These are phyloP conservation scores for Lecanicillium sp. DNA, from an alignment of 2,329 filamentous ascomycete genomes.

Conservation along the genomic window DNA sequence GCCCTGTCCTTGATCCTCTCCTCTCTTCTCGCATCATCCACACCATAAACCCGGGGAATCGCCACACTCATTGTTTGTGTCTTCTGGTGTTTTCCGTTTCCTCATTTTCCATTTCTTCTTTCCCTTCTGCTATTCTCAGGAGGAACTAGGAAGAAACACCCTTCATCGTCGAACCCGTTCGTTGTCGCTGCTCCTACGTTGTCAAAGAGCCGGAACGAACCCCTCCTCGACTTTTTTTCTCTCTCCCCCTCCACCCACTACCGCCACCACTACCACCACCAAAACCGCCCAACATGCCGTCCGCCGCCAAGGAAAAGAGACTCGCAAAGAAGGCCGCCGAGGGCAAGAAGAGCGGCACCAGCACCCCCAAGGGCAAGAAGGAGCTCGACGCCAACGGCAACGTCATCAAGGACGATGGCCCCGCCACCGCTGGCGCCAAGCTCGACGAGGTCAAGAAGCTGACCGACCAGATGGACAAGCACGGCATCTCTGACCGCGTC, in stretches of 20 bases:
- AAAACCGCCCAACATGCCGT: slow-evolving; percentile 49
- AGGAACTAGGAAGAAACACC: neutral
- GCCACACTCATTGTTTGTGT: neutral
- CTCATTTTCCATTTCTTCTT: neutral
- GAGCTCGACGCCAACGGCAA: slow-evolving; percentile 60
- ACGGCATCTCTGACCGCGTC: slow-evolving; percentile 93
- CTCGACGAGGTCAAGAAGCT: slow-evolving; percentile 78
- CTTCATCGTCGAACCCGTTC: too few relatives aligned
- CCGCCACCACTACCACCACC: slow-evolving; percentile 10
- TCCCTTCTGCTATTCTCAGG: neutral
- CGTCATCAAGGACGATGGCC: slow-evolving; percentile 47
- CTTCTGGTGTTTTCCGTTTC: neutral
- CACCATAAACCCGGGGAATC: too few relatives aligned
- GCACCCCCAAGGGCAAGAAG: slow-evolving; percentile 57
- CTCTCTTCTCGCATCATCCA: neutral
- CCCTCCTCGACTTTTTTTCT: slow-evolving; percentile 3
- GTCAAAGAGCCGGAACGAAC: too few relatives aligned
- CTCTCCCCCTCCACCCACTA: slow-evolving; percentile 10
- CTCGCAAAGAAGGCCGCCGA: slow-evolving; percentile 64
- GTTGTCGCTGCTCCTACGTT: too few relatives aligned
- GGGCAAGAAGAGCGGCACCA: slow-evolving; percentile 71
- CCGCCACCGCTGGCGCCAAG: slow-evolving; percentile 51
- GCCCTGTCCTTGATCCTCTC: too few relatives aligned
- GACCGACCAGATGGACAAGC: slow-evolving; percentile 87
- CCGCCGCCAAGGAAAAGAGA: slow-evolving; percentile 63